A percentile compares a stretch with the other conserved stretches of the same genome.
phyloP scores from a whole-genome alignment of 768 basidiomycete genomes.

The Russula ochroleuca region DNA sequence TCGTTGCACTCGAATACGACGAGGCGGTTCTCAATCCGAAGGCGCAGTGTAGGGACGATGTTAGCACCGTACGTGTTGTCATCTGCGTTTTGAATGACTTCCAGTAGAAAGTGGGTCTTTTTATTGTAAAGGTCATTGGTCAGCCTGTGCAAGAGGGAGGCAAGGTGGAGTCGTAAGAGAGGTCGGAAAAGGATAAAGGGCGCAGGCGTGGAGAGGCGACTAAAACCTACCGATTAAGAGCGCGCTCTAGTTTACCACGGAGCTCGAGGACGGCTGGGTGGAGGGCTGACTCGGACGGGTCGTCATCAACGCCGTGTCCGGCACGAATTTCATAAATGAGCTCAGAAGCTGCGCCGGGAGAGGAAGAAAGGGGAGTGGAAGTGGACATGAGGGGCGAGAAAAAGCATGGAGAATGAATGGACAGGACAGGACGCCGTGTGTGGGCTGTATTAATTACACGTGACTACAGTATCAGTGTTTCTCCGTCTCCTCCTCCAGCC shows the following conservation, averaged over 20 bases:
- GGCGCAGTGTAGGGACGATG: constrained; percentile 21
- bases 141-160: constrained; percentile 13
- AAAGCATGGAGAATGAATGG: not conserved
- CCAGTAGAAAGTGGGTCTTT: constrained; percentile 32
- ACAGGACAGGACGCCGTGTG: not conserved
- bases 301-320: constrained; percentile 18
- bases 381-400: not conserved
- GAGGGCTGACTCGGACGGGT: not conserved
- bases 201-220: not conserved
- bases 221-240: constrained; percentile 22
- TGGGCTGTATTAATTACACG: not conserved
- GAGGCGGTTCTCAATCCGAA: constrained; percentile 19
- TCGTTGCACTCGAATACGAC: constrained; percentile 31
- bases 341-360: not conserved
- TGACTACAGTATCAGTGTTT: constrained; percentile 5
- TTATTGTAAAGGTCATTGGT: constrained; percentile 32
- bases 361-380: not conserved
- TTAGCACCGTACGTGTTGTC: constrained; percentile 27
- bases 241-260: constrained; percentile 24
- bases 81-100: constrained; percentile 34
- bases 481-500: constrained; percentile 32
- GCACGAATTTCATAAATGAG: constrained; percentile 18
- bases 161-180: too few species aligned
- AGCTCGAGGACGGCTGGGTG: constrained; percentile 7
- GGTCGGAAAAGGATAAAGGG: not conserved